Percentiles rank a stretch among this genome's conserved stretches.
phyloP scores from a whole-genome alignment of 495 filamentous ascomycete genomes.

The Oleoguttula mirabilis region DNA sequence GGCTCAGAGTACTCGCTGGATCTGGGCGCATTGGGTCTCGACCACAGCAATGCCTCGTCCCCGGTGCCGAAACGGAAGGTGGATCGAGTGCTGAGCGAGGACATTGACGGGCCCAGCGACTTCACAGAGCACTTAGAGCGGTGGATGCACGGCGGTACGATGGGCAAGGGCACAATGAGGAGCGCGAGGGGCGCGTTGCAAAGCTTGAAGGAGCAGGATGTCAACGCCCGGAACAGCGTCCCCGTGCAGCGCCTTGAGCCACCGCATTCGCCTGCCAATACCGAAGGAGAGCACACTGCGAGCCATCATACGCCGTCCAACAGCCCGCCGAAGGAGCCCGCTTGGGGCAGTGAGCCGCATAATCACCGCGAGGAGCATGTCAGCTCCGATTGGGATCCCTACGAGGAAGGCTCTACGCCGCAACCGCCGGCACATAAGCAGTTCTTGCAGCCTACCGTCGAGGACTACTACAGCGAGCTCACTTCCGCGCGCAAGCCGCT shows the following conservation, averaged over 20 bases:
- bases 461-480: slow-evolving; percentile 22
- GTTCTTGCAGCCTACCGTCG: slow-evolving; percentile 19
- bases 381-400: slow-evolving; percentile 16
- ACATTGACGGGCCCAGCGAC: slow-evolving; percentile 31
- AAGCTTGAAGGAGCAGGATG: slow-evolving; percentile 2
- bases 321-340: slow-evolving; percentile 17
- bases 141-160: slow-evolving; percentile 25
- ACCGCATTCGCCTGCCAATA: slow-evolving; percentile 7
- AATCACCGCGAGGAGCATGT: background rate
- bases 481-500: slow-evolving; percentile 6
- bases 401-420: slow-evolving; percentile 9
- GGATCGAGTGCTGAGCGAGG: slow-evolving; percentile 21
- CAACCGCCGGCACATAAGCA: slow-evolving; percentile 11
- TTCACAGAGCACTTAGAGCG: slow-evolving; percentile 30
- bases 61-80: slow-evolving; percentile 6
- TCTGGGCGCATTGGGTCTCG: slow-evolving; percentile 16
- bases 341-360: background rate
- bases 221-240: background rate
- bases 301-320: slow-evolving; percentile 18
- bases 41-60: slow-evolving; percentile 8
- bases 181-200: slow-evolving; percentile 3
- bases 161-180: slow-evolving; percentile 8
- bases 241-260: background rate
- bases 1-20: slow-evolving; percentile 18
- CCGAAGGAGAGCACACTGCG: background rate